These are phyloP conservation scores for Candida michaelii DNA, from an alignment of 805 yeast genomes.

Conservation along the genomic window DNA sequence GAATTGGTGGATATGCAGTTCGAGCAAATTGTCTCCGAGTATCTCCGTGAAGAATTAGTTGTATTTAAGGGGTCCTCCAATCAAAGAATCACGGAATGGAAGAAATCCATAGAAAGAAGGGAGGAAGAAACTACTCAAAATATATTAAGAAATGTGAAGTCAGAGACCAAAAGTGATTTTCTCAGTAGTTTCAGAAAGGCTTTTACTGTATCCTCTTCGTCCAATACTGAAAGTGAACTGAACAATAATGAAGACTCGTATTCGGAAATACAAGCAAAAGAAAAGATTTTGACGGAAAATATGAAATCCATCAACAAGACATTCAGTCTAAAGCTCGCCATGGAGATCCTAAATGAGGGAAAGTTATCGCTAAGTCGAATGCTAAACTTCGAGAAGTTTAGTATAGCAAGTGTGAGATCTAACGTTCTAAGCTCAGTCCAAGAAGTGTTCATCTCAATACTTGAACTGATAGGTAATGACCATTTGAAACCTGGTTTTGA, in stretches of 20 bases:
- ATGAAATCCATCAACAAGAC: conserved; percentile 73
- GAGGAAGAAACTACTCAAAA: conserved; percentile 50
- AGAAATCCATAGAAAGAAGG: conserved; percentile 33
- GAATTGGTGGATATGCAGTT: conserved; percentile 43
- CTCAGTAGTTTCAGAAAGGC: conserved; percentile 65
- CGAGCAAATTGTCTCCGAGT: conserved; percentile 41
- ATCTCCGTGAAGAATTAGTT: conserved; percentile 35
- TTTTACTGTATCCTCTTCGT: conserved; percentile 40
- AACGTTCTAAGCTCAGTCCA: conserved; percentile 45
- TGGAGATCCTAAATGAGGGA: conserved; percentile 68
- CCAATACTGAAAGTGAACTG: conserved; percentile 19
- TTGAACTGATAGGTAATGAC: conserved; percentile 61
- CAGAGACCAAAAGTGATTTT: conserved; percentile 54
- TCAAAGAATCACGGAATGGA: conserved; percentile 33
- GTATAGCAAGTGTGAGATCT: conserved; percentile 32
- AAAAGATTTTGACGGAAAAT: conserved; percentile 73
- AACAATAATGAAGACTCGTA: conserved; percentile 34
- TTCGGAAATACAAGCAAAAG: conserved; percentile 75
- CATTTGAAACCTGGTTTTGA: conserved; percentile 86
- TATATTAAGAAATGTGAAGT: conserved; percentile 50
- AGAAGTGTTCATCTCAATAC: conserved; percentile 65
- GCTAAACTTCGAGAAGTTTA: conserved; percentile 32
- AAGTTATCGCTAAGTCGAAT: conserved; percentile 62
- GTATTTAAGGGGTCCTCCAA: conserved; percentile 26
- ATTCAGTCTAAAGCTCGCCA: conserved; percentile 78